Percentiles rank a stretch among this genome's conserved stretches.
phyloP scores from a whole-genome alignment of 768 basidiomycete genomes.

The Saitozyma podzolica region DNA sequence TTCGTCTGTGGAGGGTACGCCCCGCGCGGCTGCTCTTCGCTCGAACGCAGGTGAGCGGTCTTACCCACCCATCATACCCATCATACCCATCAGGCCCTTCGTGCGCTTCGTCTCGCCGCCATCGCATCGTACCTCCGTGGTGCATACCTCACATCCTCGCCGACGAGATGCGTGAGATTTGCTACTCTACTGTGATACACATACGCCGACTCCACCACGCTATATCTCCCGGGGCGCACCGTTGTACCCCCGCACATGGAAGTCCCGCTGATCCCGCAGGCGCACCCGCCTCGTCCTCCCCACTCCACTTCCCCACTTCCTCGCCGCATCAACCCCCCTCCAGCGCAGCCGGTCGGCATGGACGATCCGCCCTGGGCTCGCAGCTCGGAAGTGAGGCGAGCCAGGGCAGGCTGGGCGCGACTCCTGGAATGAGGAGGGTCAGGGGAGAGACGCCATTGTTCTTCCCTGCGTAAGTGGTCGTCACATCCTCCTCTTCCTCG shows the following conservation, averaged over 20 bases:
- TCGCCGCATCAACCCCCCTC: constrained; percentile 23
- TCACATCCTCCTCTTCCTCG: not conserved
- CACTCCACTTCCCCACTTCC: constrained; percentile 39
- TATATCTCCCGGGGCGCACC: not conserved
- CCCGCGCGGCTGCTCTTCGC: constrained; percentile 16
- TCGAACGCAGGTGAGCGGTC: no score
- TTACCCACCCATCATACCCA: no score
- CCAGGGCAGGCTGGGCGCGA: constrained; percentile 2
- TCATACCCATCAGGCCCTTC: no score
- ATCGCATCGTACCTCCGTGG: no score
- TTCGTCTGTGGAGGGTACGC: constrained; percentile 49
- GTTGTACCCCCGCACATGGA: not conserved
- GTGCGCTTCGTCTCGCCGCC: no score
- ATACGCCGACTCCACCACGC: no score
- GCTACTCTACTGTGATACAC: no score
- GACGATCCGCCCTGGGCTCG: constrained; percentile 1
- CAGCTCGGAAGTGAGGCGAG: constrained; percentile 8
- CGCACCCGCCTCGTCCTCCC: constrained; percentile 34
- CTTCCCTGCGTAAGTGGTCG: constrained; percentile 54
- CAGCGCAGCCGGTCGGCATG: constrained; percentile 12
- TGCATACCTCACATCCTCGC: no score
- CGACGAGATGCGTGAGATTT: no score
- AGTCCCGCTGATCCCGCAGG: not conserved
- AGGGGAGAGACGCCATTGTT: constrained; percentile 52
- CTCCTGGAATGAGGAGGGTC: constrained; percentile 10